A percentile compares a stretch with the other conserved stretches of the same genome.
phyloP scores from a whole-genome alignment of 345 rosid species.

The Cardamine resedifolia region DNA sequence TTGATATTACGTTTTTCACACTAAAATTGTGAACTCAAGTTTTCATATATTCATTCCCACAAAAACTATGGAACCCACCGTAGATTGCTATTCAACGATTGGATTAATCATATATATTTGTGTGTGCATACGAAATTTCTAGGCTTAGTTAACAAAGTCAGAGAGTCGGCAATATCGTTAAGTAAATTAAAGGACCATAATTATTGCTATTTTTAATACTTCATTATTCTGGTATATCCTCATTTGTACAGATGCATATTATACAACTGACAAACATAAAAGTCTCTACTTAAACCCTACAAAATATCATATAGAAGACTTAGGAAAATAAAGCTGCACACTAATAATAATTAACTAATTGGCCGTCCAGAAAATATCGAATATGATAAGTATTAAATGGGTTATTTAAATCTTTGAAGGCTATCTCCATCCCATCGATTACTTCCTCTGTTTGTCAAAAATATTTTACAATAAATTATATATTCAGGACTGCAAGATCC shows the following conservation, averaged over 20 bases:
- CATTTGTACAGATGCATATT: neutral
- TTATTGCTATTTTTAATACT: neutral
- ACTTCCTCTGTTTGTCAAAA: slow-evolving; percentile 13
- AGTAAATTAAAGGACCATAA: slow-evolving; percentile 5
- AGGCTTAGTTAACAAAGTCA: slow-evolving; percentile 17
- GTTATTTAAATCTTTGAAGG: slow-evolving; percentile 6
- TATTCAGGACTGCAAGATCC: slow-evolving; percentile 36
- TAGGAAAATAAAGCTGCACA: neutral
- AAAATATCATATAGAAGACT: neutral
- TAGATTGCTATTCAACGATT: neutral
- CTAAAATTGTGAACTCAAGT: too few relatives aligned
- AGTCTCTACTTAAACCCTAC: slow-evolving; percentile 2
- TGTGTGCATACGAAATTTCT: neutral
- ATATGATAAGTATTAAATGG: slow-evolving; percentile 6
- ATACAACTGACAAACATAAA: neutral
- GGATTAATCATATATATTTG: neutral
- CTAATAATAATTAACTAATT: neutral
- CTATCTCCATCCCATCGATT: slow-evolving; percentile 15
- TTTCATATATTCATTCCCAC: too few relatives aligned
- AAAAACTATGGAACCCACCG: too few relatives aligned
- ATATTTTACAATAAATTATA: slow-evolving; percentile 6
- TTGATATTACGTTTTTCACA: too few relatives aligned
- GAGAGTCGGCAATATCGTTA: slow-evolving; percentile 8
- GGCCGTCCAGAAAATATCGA: slow-evolving; percentile 19
- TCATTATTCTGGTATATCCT: slow-evolving; percentile 26